Evolutionary conservation across 148 eudicot species (phyloP), one percentile per base, ranked within the genome.

Genomic region (Cornus suecica): DNA sequence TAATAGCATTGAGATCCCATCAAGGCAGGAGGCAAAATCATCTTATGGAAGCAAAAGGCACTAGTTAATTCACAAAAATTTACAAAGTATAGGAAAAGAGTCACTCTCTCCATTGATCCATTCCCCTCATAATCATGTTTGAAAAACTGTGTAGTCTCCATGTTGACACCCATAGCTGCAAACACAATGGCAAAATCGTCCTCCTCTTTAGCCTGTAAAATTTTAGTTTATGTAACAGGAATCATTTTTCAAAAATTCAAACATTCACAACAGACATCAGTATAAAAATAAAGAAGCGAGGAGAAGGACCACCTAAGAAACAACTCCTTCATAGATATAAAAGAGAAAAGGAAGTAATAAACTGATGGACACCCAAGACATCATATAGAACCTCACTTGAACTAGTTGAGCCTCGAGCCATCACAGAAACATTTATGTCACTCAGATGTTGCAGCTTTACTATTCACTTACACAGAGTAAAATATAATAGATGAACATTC

Each of bases 121-220:
- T 95, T 95, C 83, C 92, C 99, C 86, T 95, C 99, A 79, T 92
- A 95, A 87, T 95, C 99, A 84, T 97, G 97, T 86, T 95, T 95
- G 71, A 95, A 95, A 79, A 95, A 95, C 87, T 95, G 99, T 51
- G 99, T 97, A n/a, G 97, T 95, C 87, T 92, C 99, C 99, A 95
- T 95, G 84, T 95, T 95, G 74, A 95, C 99, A 79, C 99, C 99
- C 99, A 95, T 95, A 67, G 99, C 99, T 27, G 99, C 99, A 87
- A 95, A 95, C 26, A 95, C 97, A 86, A 95, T 95, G 73, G 99
- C 99, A 90, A 95, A 95, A 80, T 92, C 91, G 87, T 95, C 99
- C 80, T 95, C 99, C 85, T 85, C 97, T 42, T 78, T 90, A 72
- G 76, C 90, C 94, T 93, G 82, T 41, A 78, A 14, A 72, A 60